These are phyloP conservation scores for Plasmopara viticola DNA, from an alignment of 352 stramenopile species.

Conservation along the genomic window DNA sequence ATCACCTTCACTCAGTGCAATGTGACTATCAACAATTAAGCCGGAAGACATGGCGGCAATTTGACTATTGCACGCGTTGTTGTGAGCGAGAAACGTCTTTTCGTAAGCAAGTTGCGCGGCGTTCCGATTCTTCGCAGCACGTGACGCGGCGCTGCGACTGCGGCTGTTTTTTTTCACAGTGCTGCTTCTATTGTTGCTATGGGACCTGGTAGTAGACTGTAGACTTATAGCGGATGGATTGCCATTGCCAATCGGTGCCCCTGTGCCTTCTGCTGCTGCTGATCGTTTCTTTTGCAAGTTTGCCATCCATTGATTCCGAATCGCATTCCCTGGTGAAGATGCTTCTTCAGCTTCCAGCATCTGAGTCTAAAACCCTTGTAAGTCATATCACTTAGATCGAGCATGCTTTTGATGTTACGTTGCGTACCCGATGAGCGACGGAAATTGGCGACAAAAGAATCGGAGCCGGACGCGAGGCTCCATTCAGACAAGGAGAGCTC, in stretches of 20 bases:
- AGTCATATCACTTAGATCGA: not conserved
- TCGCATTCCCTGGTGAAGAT: slow-evolving; percentile 39
- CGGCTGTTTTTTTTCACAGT: slow-evolving; percentile 22
- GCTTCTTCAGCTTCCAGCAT: slow-evolving; percentile 22
- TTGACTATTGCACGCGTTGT: slow-evolving; percentile 25
- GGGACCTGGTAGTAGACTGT: slow-evolving; percentile 11
- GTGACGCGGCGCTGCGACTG: slow-evolving; percentile 15
- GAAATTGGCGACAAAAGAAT: slow-evolving; percentile 51
- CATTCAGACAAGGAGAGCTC: slow-evolving; percentile 15
- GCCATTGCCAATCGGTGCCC: slow-evolving; percentile 19
- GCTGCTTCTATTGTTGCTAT: slow-evolving; percentile 18
- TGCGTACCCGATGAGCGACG: slow-evolving; percentile 39
- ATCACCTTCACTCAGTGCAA: slow-evolving; percentile 22
- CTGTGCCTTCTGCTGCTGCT: slow-evolving; percentile 22
- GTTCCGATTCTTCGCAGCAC: slow-evolving; percentile 7
- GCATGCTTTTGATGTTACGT: not conserved
- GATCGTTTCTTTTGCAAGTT: slow-evolving; percentile 78
- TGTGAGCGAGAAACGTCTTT: slow-evolving; percentile 30
- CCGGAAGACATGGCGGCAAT: slow-evolving; percentile 16
- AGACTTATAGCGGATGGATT: slow-evolving; percentile 16
- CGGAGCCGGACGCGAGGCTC: slow-evolving; percentile 9
- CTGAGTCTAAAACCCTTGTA: slow-evolving; percentile 14
- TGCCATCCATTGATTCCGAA: slow-evolving; percentile 80
- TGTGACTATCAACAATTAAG: slow-evolving; percentile 26
- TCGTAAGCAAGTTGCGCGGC: slow-evolving; percentile 23